phyloP scores from a whole-genome alignment of 2,329 filamentous ascomycete genomes.

The Colletotrichum agaves region DNA sequence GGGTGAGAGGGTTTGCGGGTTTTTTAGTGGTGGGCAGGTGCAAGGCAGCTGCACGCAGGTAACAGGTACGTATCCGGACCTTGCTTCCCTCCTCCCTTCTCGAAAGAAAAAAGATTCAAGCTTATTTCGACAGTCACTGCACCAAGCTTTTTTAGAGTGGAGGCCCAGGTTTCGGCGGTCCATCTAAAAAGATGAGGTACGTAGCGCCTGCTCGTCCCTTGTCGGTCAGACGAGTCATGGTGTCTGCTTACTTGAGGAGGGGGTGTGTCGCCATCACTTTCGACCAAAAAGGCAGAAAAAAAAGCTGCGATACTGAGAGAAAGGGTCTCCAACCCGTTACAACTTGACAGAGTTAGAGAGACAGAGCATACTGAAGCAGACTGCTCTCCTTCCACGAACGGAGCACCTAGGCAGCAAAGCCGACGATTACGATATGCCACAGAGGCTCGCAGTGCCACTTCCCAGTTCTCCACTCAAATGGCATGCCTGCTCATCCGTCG shows the following conservation, averaged over 20 bases:
- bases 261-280: background rate
- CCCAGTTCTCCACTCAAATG: too few relatives aligned
- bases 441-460: background rate
- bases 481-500: too few relatives aligned
- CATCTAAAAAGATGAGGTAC: background rate
- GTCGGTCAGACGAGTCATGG: conserved; percentile 9
- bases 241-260: background rate
- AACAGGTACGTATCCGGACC: background rate
- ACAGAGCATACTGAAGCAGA: too few relatives aligned
- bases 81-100: conserved; percentile 28
- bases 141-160: conserved; percentile 37
- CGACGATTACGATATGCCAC: conserved; percentile 21
- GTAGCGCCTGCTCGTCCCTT: background rate
- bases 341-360: background rate
- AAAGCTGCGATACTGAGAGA: conserved; percentile 11
- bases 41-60: background rate
- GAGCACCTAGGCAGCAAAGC: background rate
- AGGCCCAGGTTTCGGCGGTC: conserved; percentile 23
- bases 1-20: too few relatives aligned
- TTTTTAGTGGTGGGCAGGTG: too few relatives aligned
- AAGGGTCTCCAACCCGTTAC: background rate
- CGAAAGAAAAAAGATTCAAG: conserved; percentile 37
- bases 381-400: background rate
- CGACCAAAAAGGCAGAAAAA: conserved; percentile 1
- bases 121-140: conserved; percentile 38